phyloP scores from a whole-genome alignment of 768 basidiomycete genomes.

The Calocybe indica region DNA sequence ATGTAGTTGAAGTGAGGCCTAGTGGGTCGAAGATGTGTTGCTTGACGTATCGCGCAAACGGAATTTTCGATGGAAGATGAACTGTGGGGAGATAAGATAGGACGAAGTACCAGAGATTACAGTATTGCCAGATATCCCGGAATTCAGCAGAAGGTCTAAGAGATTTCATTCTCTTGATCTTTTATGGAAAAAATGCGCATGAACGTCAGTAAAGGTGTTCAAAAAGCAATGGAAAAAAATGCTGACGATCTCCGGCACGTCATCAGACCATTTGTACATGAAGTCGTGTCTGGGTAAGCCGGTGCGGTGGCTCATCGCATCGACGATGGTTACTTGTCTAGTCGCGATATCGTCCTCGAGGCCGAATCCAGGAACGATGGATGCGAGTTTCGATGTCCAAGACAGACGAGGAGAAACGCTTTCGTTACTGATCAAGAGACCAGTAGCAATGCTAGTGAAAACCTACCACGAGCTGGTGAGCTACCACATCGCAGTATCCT shows the following conservation, averaged over 20 bases:
- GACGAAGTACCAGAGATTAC: constrained; percentile 19
- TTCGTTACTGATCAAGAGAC: constrained; percentile 19
- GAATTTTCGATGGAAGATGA: constrained; percentile 9
- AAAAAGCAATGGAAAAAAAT: background rate
- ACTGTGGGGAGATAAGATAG: constrained; percentile 16
- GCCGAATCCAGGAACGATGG: constrained; percentile 17
- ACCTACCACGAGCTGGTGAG: constrained; percentile 8
- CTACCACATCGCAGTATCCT: background rate
- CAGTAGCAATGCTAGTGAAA: constrained; percentile 17
- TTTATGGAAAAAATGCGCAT: background rate
- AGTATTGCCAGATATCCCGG: constrained; percentile 20
- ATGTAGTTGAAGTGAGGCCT: constrained; percentile 20
- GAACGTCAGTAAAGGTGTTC: background rate
- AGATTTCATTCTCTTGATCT: constrained; percentile 13
- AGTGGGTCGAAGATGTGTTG: constrained; percentile 21
- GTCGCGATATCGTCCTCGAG: constrained; percentile 18
- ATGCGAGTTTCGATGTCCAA: constrained; percentile 17
- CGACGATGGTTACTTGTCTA: constrained; percentile 13
- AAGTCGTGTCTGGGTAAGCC: constrained; percentile 18
- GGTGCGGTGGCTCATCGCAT: constrained; percentile 22
- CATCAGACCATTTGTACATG: constrained; percentile 2
- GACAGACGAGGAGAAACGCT: constrained; percentile 13
- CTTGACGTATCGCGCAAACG: constrained; percentile 19
- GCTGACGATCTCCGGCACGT: constrained; percentile 3
- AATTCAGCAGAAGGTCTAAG: constrained; percentile 18